Evolutionary conservation across 805 yeast species (phyloP).

Genomic region (Wickerhamiella lipophila): DNA sequence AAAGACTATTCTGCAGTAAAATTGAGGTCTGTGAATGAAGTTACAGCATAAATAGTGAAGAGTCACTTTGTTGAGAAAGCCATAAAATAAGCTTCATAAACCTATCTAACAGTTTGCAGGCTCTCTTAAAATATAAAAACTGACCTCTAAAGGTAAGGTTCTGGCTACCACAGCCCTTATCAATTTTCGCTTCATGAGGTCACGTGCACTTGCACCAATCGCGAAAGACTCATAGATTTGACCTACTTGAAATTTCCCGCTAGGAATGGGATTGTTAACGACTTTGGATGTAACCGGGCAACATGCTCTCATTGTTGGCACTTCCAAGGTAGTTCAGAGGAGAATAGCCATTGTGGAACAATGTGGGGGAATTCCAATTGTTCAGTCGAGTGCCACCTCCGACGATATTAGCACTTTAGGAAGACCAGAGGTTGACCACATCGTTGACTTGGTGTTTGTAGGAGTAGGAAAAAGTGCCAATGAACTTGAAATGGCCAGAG

Average conservation of each 20-base stretch:
- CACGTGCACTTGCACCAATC: conserved; percentile 4
- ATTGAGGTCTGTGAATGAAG: too few species aligned
- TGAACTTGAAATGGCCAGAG: conserved; percentile 24
- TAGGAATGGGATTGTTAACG: conserved; percentile 19
- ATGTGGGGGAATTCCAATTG: conserved; percentile 16
- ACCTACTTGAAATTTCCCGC: neutral
- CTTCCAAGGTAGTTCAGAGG: conserved; percentile 13
- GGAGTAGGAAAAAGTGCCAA: conserved; percentile 16
- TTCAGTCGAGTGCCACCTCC: conserved; percentile 14
- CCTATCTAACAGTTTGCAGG: too few species aligned
- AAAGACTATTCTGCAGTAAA: too few species aligned
- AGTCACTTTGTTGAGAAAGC: too few species aligned
- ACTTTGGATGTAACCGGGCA: conserved; percentile 16
- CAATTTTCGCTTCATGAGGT: neutral
- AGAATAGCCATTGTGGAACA: conserved; percentile 14
- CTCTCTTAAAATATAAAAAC: too few species aligned
- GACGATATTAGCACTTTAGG: conserved; percentile 46
- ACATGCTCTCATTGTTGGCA: conserved; percentile 18
- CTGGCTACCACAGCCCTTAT: too few species aligned
- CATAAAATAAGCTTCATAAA: too few species aligned
- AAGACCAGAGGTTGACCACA: conserved; percentile 43
- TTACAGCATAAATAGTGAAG: too few species aligned
- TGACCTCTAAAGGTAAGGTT: neutral
- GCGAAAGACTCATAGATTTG: neutral
- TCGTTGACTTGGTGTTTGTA: conserved; percentile 71